Evolutionary conservation across 306 rosid genomes (phyloP), one percentile per base, ranked within the genome.

Genomic region (Pueraria montana): DNA sequence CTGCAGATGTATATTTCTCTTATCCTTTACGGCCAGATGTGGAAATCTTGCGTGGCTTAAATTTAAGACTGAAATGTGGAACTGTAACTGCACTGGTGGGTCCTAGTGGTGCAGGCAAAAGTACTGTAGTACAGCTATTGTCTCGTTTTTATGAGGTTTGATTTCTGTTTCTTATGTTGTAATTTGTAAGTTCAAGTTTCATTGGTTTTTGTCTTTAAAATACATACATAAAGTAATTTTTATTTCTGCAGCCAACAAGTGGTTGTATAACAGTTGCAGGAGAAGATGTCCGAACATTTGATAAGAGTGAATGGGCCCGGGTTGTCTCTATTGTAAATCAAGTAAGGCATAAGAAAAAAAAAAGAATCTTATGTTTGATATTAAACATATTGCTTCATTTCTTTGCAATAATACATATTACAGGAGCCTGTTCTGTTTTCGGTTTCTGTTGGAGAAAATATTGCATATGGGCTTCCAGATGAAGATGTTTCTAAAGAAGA

Each of bases 391-490:
- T 65, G 62, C 48, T 81, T 69, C 55, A 30, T 73, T 62, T 62
- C n/a, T 16, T 71, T 64, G 11, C 43, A 70, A 83, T 80, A 63
- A 45, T 58, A 48, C 26, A 49, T 65, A 67, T 73, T 85, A 30
- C 88, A 96, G 99, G 99, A 96, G 84, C 99, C 99, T 50, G 91
- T 96, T 86, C 92, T 96, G 64, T 96, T 96, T 84, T 96, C 97
- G 49, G 96, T 91, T 30, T 96, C 99, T 67, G 93, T 96, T 43
- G 99, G 98, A 80, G 99, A 96, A 90, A 96, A 96, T 81, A 93
- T 96, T 66, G 98, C 97, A 40, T 96, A 96, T 74, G 99, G 99
- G 84, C 99, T 93, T 91, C 99, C 98, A 18, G 98, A 96, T 72
- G 94, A 96, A 11, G 36, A 86, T 63, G 98, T 96, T 81, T 93